Percentiles rank a stretch among this genome's conserved stretches.
phyloP scores from a whole-genome alignment of 2,329 filamentous ascomycete species.

The Hypoxylon sp. region DNA sequence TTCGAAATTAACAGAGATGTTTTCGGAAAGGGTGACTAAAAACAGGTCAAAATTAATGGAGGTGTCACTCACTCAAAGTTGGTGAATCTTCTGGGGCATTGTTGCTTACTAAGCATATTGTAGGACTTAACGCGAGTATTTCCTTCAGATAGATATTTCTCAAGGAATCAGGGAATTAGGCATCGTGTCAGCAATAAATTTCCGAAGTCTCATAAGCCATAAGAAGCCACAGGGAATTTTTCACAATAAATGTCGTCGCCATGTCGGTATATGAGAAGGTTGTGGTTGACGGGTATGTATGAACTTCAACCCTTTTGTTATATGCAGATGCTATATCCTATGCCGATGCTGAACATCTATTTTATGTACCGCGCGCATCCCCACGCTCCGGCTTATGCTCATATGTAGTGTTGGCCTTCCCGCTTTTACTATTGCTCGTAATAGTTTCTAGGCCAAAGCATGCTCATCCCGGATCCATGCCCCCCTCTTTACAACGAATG shows the following conservation, averaged over 20 bases:
- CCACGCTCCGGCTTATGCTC: constrained; percentile 2
- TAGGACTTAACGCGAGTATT: not conserved
- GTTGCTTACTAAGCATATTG: not conserved
- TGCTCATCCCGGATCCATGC: constrained; percentile 13
- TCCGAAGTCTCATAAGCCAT: not conserved
- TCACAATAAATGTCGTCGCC: not conserved
- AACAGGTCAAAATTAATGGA: not conserved
- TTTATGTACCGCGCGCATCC: constrained; percentile 29
- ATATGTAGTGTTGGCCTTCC: constrained; percentile 12
- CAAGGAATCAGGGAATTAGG: too few species aligned
- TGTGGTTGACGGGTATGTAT: not conserved
- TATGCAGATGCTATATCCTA: constrained; percentile 20
- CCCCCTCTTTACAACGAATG: constrained; percentile 16
- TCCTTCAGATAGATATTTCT: not conserved
- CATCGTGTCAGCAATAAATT: not conserved
- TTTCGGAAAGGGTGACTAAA: not conserved
- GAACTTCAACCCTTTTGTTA: constrained; percentile 5
- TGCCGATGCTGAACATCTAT: constrained; percentile 27
- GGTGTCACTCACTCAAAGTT: not conserved
- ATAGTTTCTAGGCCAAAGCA: constrained; percentile 18
- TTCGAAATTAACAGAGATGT: not conserved
- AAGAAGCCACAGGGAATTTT: not conserved
- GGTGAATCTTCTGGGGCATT: not conserved
- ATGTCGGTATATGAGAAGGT: not conserved
- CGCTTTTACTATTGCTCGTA: constrained; percentile 21